A percentile compares a stretch with the other conserved stretches of the same genome.
Evolutionary conservation across 2,329 filamentous ascomycete species (phyloP).

Genomic region (Cladosporium sp.): DNA sequence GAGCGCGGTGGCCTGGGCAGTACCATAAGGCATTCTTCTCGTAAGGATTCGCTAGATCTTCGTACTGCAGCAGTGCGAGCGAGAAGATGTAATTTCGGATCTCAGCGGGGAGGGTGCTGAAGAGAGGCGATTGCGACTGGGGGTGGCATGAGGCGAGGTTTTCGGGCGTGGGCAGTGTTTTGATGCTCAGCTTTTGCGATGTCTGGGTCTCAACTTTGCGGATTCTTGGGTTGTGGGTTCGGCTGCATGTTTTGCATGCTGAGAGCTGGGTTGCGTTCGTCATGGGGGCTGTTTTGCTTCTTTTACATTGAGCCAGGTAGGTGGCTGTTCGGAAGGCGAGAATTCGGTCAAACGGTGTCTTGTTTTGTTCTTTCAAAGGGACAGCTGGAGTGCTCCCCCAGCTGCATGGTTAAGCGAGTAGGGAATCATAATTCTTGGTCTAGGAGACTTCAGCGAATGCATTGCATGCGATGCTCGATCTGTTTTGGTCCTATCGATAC

Average conservation of each 20-base stretch:
- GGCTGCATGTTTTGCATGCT: background rate
- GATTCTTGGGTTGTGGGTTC: background rate
- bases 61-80: conserved; percentile 35
- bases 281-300: background rate
- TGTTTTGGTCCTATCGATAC: too few species aligned
- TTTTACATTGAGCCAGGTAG: too few species aligned
- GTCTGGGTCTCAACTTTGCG: background rate
- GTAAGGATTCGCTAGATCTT: conserved; percentile 28
- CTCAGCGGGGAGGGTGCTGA: conserved; percentile 33
- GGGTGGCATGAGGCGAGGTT: background rate
- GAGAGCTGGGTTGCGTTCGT: background rate
- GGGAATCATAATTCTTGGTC: too few species aligned
- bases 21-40: conserved; percentile 32
- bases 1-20: conserved; percentile 35
- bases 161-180: background rate
- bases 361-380: too few species aligned
- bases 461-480: too few species aligned
- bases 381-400: too few species aligned
- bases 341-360: too few species aligned
- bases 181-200: background rate
- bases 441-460: too few species aligned
- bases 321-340: too few species aligned
- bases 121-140: conserved; percentile 24
- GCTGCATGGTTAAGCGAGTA: too few species aligned
- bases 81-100: conserved; percentile 38